Conservation (phyloP, 345 rosid species). For the Limnanthes douglasii region DNA sequence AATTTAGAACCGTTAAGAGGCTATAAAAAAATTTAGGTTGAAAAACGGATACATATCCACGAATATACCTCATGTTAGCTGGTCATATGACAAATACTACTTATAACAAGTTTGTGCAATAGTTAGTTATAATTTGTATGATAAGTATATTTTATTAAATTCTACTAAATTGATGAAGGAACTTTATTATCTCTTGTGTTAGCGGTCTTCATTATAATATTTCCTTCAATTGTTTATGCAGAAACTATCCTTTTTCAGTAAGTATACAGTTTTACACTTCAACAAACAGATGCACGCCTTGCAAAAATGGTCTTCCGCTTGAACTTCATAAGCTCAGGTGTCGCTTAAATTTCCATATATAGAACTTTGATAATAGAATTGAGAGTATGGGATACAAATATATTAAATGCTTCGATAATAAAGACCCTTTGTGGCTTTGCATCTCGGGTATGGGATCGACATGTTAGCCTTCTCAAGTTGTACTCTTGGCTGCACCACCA, state of each 20-base stretch:
- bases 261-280: conserved; percentile 69
- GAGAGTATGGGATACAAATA: conserved; percentile 76
- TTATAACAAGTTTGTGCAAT: conserved; percentile 49
- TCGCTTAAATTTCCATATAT: conserved; percentile 75
- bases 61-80: conserved; percentile 84
- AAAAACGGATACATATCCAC: conserved; percentile 48
- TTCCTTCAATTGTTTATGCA: conserved; percentile 20
- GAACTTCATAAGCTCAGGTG: conserved; percentile 83
- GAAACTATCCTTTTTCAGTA: conserved; percentile 67
- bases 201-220: too few species aligned
- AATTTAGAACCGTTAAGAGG: conserved; percentile 67
- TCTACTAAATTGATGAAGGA: too few species aligned
- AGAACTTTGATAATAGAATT: conserved; percentile 77
- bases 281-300: conserved; percentile 77
- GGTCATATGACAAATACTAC: conserved; percentile 90
- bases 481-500: conserved; percentile 79
- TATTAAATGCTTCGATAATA: conserved; percentile 50
- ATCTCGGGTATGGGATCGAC: conserved; percentile 98
- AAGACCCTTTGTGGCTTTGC: conserved; percentile 82
- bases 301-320: conserved; percentile 71
- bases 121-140: too few species aligned
- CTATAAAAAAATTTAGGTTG: conserved; percentile 45
- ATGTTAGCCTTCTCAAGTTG: conserved; percentile 99
- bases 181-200: too few species aligned
- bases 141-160: too few species aligned